A percentile compares a stretch with the other conserved stretches of the same genome.
phyloP scores from a whole-genome alignment of 441 rosid genomes.

The Macaranga tanarius region DNA sequence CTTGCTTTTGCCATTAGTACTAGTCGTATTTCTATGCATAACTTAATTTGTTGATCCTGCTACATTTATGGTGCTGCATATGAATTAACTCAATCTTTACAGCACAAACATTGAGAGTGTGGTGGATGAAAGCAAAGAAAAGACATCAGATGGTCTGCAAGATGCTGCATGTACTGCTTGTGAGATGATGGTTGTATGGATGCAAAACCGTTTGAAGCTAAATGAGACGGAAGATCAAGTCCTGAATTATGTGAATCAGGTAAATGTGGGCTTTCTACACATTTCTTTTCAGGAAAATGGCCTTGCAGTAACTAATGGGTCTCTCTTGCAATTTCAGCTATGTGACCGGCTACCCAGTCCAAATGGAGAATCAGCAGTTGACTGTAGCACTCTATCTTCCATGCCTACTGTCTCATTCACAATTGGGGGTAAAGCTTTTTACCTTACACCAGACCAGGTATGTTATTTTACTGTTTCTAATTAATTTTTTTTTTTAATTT shows the following conservation, averaged over 20 bases:
- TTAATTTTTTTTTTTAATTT: no score
- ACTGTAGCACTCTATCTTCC: slow-evolving; percentile 51
- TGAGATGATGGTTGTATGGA: slow-evolving; percentile 77
- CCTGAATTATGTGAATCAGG: slow-evolving; percentile 56
- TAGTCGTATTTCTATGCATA: neutral
- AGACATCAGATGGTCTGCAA: slow-evolving; percentile 38
- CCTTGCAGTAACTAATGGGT: slow-evolving; percentile 22
- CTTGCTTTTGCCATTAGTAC: slow-evolving; percentile 2
- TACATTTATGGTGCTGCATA: slow-evolving; percentile 8
- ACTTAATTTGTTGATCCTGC: neutral
- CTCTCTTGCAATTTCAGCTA: slow-evolving; percentile 40
- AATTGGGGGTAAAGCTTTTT: slow-evolving; percentile 63
- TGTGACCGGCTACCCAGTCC: slow-evolving; percentile 79
- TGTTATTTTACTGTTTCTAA: neutral
- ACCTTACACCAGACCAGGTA: slow-evolving; percentile 70
- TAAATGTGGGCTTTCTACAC: slow-evolving; percentile 12
- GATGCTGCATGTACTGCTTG: slow-evolving; percentile 61
- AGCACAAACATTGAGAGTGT: slow-evolving; percentile 71
- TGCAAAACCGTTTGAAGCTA: slow-evolving; percentile 60
- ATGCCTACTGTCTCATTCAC: slow-evolving; percentile 70
- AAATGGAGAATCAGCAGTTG: slow-evolving; percentile 76
- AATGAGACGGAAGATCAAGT: slow-evolving; percentile 62
- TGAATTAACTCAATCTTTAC: slow-evolving; percentile 23
- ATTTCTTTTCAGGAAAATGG: slow-evolving; percentile 7
- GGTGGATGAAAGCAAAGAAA: slow-evolving; percentile 41